A percentile compares a stretch with the other conserved stretches of the same genome.
Evolutionary conservation across 2,329 filamentous ascomycete genomes (phyloP).

Genomic region (Torrubiella hemipterigena): DNA sequence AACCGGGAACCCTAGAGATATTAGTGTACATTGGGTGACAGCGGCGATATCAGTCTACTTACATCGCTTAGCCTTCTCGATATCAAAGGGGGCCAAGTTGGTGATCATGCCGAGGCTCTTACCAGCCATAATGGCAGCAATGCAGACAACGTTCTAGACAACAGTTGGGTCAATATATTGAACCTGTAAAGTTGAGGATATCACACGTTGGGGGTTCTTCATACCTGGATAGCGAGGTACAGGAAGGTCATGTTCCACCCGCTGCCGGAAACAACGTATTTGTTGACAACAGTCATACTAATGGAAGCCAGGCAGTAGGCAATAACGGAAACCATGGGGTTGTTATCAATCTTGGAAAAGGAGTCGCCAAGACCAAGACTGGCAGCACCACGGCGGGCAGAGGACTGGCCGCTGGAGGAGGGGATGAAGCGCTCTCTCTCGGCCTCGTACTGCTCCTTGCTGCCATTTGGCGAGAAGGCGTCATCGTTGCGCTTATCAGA

Average conservation of each 20-base stretch:
- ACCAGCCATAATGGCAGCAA: conserved; percentile 68
- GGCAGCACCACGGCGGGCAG: conserved; percentile 3
- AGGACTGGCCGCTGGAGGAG: conserved; percentile 1
- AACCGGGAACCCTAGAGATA: conserved; percentile 77
- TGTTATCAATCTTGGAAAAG: conserved; percentile 41
- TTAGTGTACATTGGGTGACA: conserved; percentile 9
- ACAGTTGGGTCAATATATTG: conserved; percentile 8
- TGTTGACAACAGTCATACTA: conserved; percentile 99
- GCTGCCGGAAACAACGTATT: conserved; percentile 86
- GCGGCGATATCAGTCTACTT: conserved; percentile 19
- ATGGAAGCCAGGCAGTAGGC: conserved; percentile 91
- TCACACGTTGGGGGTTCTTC: no score
- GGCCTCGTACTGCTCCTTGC: conserved; percentile 2
- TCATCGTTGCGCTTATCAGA: conserved; percentile 7
- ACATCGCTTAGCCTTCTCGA: conserved; percentile 89
- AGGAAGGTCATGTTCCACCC: conserved; percentile 97
- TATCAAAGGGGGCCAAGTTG: conserved; percentile 70
- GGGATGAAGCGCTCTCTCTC: conserved; percentile 8
- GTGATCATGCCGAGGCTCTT: conserved; percentile 74
- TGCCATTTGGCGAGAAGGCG: conserved; percentile 2
- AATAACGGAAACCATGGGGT: conserved; percentile 67
- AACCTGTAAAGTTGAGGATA: neutral
- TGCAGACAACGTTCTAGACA: conserved; percentile 73
- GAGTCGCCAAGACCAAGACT: conserved; percentile 3
- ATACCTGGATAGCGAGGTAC: conserved; percentile 86